phyloP scores from a whole-genome alignment of 139 green algal genomes.

The Dunaliella primolecta region DNA sequence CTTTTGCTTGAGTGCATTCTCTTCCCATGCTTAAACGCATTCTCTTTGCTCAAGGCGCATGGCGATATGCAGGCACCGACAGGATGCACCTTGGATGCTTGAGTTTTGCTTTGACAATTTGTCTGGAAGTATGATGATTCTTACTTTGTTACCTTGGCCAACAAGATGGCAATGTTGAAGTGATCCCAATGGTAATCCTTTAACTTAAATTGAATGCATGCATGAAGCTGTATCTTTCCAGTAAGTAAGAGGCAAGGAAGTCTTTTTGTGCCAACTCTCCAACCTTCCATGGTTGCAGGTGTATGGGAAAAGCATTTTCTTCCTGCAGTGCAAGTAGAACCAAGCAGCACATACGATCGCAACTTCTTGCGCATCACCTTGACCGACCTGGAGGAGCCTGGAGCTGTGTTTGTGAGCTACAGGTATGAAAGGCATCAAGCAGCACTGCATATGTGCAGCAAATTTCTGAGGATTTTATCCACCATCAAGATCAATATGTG shows the following conservation, averaged over 20 bases:
- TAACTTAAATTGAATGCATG: not conserved
- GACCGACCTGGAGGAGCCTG: not conserved
- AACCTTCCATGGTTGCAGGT: no score
- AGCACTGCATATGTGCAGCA: not conserved
- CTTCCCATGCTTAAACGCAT: no score
- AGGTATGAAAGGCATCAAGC: not conserved
- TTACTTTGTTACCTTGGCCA: not conserved
- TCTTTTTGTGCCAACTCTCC: not conserved
- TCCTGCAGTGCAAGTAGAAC: not conserved
- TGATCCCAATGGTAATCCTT: not conserved
- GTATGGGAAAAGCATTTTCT: not conserved
- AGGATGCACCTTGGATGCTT: no score
- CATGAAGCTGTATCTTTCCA: not conserved
- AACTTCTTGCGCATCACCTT: constrained; percentile 8
- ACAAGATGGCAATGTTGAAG: not conserved
- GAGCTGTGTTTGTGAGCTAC: not conserved
- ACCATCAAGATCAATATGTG: not conserved
- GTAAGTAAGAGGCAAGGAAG: not conserved
- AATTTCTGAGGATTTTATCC: not conserved
- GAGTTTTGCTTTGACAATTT: no score
- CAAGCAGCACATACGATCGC: not conserved
- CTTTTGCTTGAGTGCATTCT: not conserved
- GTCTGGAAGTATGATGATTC: not conserved
- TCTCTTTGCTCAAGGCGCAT: no score
- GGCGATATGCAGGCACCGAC: no score